Base-by-base conservation (phyloP, 1,139 yeast genomes). In the Zhuliangozyma blackwelliae region DNA sequence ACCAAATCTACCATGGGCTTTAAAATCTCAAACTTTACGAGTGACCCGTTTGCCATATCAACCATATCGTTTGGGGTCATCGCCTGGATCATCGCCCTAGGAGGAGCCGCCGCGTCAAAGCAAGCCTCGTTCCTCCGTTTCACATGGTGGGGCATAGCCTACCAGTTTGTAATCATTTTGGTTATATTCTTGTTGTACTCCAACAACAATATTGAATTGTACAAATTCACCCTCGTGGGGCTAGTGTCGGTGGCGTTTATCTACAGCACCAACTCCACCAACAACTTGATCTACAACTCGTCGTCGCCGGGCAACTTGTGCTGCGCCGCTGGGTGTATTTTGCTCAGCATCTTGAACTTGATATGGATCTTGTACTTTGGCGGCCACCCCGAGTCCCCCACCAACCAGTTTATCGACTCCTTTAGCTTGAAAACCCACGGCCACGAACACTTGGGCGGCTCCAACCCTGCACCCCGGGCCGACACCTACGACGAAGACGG, bases 81-180 rank as follows among this genome's bases (percentile, higher is more conserved):
- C 28, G 65, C 87, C 4, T 92, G 97, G 97, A 68, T 88, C 41
- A 76, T 92, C 33, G 86, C 96, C 9, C 69, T 92, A 39, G 94
- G 82, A 5, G 96, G 97, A 2, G 87, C 95, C 10, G 81, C 85
- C 11, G 81, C 94, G 1, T 64, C 82, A 11, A 59, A 68, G 12
- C 62, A 72, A 9, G 50, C 48, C 31, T 51, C 50, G 10, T 87
- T 82, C 56, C 97, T 96, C 2, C 77, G 79, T 47, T 85, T 92
- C 59, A 77, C 94, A 7, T 92, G 98, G 98, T 92, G 98, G 98
- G 96, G 96, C 3, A 62, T 92, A n/a, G 92, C 85, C 7, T 92
- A 80, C 54, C 80, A 92, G 62, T 66, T 89, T 27, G 47, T 85
- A 27, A 54, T 88, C 29, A 72, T 86, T 25, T 40, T 68, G 7